Conservation (phyloP, 1,284 basidiomycete species). For the Irpex rosettiformis region DNA sequence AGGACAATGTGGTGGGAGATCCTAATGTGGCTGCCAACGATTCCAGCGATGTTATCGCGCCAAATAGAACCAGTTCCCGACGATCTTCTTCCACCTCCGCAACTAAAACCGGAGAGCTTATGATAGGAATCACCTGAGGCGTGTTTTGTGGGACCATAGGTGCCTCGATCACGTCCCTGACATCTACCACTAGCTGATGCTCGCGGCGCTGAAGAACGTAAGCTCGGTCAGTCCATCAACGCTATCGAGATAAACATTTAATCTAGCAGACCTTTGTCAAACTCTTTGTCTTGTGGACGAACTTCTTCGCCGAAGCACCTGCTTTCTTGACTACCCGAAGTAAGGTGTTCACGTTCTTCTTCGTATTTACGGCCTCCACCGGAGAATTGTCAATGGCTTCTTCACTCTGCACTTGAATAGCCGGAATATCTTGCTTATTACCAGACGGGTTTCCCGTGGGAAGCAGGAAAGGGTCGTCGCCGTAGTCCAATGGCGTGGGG, state of each 20-base stretch:
- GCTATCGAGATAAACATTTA: neutral
- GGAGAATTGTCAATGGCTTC: neutral
- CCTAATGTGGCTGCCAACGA: neutral
- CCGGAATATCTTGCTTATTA: neutral
- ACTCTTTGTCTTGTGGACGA: neutral
- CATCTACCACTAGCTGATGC: neutral
- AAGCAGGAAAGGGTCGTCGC: neutral
- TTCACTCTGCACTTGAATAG: neutral
- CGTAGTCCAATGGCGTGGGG: neutral
- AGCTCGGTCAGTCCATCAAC: too few species aligned
- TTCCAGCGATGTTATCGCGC: neutral
- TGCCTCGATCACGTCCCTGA: neutral
- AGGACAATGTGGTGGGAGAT: neutral
- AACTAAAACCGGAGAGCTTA: neutral
- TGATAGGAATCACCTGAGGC: neutral
- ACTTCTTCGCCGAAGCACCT: neutral
- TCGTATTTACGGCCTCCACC: neutral
- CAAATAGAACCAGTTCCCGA: neutral
- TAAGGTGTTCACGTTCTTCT: conserved; percentile 3
- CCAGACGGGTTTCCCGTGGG: neutral
- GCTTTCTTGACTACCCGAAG: conserved; percentile 4
- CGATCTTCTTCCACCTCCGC: neutral
- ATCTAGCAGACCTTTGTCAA: neutral
- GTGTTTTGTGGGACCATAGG: neutral
- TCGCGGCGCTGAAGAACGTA: neutral